Conservation (phyloP, 2,329 filamentous ascomycete genomes). For the Monosporascus sp. region DNA sequence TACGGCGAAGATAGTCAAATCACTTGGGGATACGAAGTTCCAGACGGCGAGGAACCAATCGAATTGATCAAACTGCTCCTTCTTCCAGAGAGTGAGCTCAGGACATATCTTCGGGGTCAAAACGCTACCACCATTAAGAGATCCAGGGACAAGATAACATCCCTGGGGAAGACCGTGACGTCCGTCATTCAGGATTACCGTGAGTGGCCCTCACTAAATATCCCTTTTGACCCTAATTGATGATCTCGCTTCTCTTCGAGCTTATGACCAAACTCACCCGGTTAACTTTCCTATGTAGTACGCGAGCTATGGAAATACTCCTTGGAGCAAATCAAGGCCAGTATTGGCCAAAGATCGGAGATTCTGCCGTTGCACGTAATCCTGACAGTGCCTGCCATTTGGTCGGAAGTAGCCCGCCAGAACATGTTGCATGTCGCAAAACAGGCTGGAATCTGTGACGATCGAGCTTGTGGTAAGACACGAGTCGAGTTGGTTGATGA, state of each 20-base stretch:
- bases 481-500: conserved; percentile 34
- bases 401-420: conserved; percentile 9
- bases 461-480: conserved; percentile 22
- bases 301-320: conserved; percentile 8
- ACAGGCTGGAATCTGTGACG: conserved; percentile 30
- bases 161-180: conserved; percentile 9
- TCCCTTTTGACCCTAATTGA: too few relatives aligned
- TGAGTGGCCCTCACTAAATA: background rate
- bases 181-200: background rate
- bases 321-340: conserved; percentile 3
- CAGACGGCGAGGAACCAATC: conserved; percentile 13
- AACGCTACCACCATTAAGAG: conserved; percentile 8
- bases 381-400: conserved; percentile 13
- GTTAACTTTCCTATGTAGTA: conserved; percentile 9
- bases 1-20: background rate
- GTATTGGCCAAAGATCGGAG: conserved; percentile 1
- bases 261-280: background rate
- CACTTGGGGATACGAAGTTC: conserved; percentile 19
- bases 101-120: conserved; percentile 10
- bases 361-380: conserved; percentile 9
- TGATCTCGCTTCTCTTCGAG: too few relatives aligned
- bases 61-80: conserved; percentile 40
- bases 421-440: conserved; percentile 33
- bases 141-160: background rate
- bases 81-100: conserved; percentile 26